phyloP scores from a whole-genome alignment of 176 grass and related monocot species.

The Triticum timopheevii region DNA sequence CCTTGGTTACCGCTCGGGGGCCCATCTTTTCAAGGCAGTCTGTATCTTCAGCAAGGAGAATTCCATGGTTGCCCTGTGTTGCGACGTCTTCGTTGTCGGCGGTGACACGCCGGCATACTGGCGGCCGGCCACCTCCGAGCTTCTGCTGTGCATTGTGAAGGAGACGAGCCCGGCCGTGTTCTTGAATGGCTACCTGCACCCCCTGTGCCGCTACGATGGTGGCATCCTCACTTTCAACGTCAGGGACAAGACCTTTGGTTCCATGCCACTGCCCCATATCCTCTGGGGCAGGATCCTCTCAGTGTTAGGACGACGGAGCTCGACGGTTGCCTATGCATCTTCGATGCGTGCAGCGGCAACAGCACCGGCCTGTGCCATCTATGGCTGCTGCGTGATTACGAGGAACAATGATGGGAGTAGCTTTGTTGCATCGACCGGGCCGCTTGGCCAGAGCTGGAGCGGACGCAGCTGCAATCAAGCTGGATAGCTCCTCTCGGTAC shows the following conservation, averaged over 20 bases:
- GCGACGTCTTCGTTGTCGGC: neutral
- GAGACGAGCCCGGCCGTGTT: neutral
- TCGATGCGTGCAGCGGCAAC: fast-evolving
- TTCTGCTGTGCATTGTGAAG: neutral
- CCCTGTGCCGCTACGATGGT: neutral
- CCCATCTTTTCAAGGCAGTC: neutral
- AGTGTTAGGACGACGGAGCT: neutral
- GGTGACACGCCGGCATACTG: neutral
- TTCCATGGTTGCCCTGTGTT: neutral
- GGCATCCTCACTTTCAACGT: neutral
- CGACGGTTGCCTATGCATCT: neutral
- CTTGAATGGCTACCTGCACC: neutral
- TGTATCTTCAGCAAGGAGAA: neutral
- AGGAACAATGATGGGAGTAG: neutral
- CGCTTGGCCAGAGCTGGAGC: neutral
- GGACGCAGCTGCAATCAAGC: neutral
- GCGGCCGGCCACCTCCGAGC: neutral
- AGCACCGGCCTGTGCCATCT: neutral
- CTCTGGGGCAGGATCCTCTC: neutral
- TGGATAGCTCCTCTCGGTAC: neutral
- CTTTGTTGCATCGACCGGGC: neutral
- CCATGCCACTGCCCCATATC: neutral
- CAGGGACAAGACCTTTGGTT: neutral
- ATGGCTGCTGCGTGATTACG: neutral
- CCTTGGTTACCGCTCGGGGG: neutral